phyloP scores from a whole-genome alignment of 2,329 filamentous ascomycete genomes.

The Pestalotiopsis sp. region DNA sequence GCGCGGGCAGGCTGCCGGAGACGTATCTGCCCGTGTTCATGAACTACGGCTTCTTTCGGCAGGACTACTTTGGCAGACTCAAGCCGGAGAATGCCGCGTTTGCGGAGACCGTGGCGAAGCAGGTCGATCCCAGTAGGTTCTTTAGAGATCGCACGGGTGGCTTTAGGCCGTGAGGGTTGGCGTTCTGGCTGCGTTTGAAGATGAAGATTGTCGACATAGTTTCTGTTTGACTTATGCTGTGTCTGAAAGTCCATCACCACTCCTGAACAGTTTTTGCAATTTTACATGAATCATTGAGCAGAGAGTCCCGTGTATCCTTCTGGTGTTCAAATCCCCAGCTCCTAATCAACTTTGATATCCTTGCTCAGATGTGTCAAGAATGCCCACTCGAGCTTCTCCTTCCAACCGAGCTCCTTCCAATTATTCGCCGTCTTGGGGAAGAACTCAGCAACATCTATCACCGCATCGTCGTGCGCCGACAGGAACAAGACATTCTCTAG shows the following conservation, averaged over 20 bases:
- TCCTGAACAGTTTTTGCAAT: background rate
- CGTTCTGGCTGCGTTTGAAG: too few species aligned
- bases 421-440: slow-evolving; percentile 25
- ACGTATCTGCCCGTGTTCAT: slow-evolving; percentile 43
- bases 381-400: background rate
- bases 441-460: slow-evolving; percentile 20
- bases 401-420: slow-evolving; percentile 22
- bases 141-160: slow-evolving; percentile 41
- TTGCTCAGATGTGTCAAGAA: slow-evolving; percentile 7
- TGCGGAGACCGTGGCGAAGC: slow-evolving; percentile 33
- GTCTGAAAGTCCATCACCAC: background rate
- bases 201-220: too few species aligned
- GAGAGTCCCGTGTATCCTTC: background rate
- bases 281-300: background rate
- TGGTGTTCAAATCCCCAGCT: background rate
- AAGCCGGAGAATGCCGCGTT: slow-evolving; percentile 35
- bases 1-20: slow-evolving; percentile 34
- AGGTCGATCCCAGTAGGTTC: slow-evolving; percentile 40
- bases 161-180: slow-evolving; percentile 18
- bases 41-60: slow-evolving; percentile 43
- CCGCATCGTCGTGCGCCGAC: slow-evolving; percentile 26
- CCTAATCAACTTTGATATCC: background rate
- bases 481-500: slow-evolving; percentile 25
- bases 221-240: too few species aligned
- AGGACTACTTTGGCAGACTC: slow-evolving; percentile 44